These are phyloP conservation scores for Eucalyptus cloeziana DNA, from an alignment of 345 rosid species.

Conservation along the genomic window DNA sequence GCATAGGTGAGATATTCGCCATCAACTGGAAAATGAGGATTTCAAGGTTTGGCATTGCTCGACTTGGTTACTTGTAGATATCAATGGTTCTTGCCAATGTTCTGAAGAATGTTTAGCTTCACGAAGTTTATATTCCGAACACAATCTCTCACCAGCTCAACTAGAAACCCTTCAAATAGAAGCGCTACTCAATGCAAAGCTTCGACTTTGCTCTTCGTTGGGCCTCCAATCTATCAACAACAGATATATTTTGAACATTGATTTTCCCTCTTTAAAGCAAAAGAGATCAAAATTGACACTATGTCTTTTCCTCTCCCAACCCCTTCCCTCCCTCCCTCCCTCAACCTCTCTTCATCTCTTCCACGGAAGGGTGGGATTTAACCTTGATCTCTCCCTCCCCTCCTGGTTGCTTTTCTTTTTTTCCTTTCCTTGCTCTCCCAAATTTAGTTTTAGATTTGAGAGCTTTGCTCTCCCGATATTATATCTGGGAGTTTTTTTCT, in stretches of 20 bases:
- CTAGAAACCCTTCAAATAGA: background rate
- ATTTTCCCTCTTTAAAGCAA: background rate
- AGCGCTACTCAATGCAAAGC: background rate
- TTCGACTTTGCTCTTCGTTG: background rate
- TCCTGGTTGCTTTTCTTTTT: too few species aligned
- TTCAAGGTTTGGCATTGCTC: background rate
- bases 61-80: background rate
- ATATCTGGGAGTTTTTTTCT: too few species aligned
- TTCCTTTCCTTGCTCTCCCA: too few species aligned
- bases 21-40: background rate
- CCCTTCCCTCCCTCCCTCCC: too few species aligned
- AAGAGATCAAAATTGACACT: too few species aligned
- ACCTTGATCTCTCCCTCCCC: too few species aligned
- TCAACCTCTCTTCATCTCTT: too few species aligned
- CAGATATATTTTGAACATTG: rapidly evolving
- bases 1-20: background rate
- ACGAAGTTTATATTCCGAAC: background rate
- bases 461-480: too few species aligned
- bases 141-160: background rate
- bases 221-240: background rate
- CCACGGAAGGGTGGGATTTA: too few species aligned
- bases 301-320: too few species aligned
- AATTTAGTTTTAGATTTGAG: too few species aligned
- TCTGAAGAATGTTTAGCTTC: background rate
- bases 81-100: background rate